Percentiles rank a stretch among this genome's conserved stretches.
phyloP scores from a whole-genome alignment of 345 rosid genomes.

The Citrus unshiu region DNA sequence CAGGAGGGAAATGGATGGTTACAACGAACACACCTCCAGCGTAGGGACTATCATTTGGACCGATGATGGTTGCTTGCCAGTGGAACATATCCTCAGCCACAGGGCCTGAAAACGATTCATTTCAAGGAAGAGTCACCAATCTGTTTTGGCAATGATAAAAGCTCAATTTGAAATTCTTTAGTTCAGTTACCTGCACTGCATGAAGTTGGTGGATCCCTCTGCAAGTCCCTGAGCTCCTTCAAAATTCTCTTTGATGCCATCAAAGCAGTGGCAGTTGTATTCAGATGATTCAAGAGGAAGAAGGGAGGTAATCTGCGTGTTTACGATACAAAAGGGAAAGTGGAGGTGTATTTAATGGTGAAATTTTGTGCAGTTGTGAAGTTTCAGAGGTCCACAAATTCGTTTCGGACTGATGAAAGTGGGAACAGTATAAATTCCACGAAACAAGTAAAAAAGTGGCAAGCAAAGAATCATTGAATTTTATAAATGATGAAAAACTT shows the following conservation, averaged over 20 bases:
- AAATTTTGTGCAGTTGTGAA: not conserved
- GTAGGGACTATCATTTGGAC: slow-evolving; percentile 65
- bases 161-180: not conserved
- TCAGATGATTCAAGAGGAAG: not conserved
- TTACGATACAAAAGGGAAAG: slow-evolving; percentile 3
- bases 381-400: slow-evolving; percentile 13
- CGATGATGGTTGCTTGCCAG: slow-evolving; percentile 76
- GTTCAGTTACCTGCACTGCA: slow-evolving; percentile 59
- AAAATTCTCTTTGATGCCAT: slow-evolving; percentile 63
- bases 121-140: not conserved
- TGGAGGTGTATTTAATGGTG: slow-evolving; percentile 27
- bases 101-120: slow-evolving; percentile 35
- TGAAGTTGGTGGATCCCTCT: slow-evolving; percentile 70
- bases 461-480: slow-evolving; percentile 11
- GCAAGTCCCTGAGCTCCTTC: slow-evolving; percentile 66
- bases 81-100: slow-evolving; percentile 65
- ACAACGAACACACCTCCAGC: slow-evolving; percentile 70
- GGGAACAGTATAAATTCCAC: slow-evolving; percentile 45
- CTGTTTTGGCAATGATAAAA: not conserved
- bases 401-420: slow-evolving; percentile 28
- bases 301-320: not conserved
- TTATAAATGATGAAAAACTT: not conserved
- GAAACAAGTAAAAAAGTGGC: slow-evolving; percentile 3
- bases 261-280: not conserved
- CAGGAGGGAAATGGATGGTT: slow-evolving; percentile 56